phyloP scores from a whole-genome alignment of 805 yeast genomes.

The Pichia membranifaciens region DNA sequence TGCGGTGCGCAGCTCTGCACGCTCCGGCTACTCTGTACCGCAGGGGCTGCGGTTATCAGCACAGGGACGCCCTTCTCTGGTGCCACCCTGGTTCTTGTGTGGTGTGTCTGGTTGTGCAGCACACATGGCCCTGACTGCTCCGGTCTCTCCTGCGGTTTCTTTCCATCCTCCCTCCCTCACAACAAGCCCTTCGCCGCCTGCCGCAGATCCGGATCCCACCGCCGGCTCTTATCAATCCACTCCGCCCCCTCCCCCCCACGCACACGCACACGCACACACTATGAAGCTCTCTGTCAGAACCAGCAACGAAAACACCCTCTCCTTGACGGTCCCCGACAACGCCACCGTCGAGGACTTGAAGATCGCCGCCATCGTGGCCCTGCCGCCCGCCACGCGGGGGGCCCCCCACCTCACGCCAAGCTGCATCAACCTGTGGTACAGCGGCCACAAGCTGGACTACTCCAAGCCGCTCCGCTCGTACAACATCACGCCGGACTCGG shows the following conservation, averaged over 20 bases:
- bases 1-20: not conserved
- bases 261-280: not conserved
- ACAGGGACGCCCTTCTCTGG: too few relatives aligned
- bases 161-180: not conserved
- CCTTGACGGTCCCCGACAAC: conserved; percentile 43
- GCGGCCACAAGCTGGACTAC: conserved; percentile 30
- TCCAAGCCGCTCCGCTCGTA: conserved; percentile 21
- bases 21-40: not conserved
- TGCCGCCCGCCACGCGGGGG: conserved; percentile 17
- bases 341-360: conserved; percentile 48
- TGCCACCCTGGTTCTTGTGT: too few relatives aligned
- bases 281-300: conserved; percentile 47
- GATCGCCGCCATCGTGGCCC: conserved; percentile 39
- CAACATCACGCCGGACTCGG: conserved; percentile 24
- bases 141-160: not conserved
- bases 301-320: conserved; percentile 28
- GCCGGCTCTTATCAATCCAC: not conserved
- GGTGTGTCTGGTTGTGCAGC: too few relatives aligned
- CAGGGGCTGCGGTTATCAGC: not conserved
- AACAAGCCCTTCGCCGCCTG: not conserved
- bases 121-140: too few relatives aligned
- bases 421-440: conserved; percentile 27
- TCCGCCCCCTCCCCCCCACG: too few relatives aligned
- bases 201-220: too few relatives aligned
- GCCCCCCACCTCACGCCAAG: conserved; percentile 13